Percentiles rank a stretch among this genome's conserved stretches.
phyloP scores from a whole-genome alignment of 805 yeast genomes.

The Nakazawaea ambrosiae region DNA sequence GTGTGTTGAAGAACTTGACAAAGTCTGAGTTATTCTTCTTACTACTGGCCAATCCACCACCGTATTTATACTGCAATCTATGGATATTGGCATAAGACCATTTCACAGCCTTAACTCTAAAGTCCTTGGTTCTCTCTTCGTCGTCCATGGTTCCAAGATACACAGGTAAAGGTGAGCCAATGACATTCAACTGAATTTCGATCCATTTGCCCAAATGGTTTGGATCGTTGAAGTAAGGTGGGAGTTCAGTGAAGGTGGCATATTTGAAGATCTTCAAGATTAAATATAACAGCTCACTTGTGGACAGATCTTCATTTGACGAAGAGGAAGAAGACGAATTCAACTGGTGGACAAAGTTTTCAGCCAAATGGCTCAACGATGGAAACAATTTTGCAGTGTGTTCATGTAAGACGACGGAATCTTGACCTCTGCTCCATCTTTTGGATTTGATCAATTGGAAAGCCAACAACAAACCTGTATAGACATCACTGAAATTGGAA shows the following conservation, averaged over 20 bases:
- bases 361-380: constrained; percentile 51
- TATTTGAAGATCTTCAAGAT: constrained; percentile 74
- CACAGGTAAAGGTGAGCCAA: constrained; percentile 45
- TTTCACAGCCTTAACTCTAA: constrained; percentile 64
- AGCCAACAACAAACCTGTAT: constrained; percentile 66
- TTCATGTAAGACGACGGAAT: constrained; percentile 44
- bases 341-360: constrained; percentile 22
- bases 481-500: constrained; percentile 34
- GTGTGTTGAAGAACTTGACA: constrained; percentile 34
- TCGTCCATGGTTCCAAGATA: constrained; percentile 37
- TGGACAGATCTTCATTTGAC: constrained; percentile 21
- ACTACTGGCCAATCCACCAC: constrained; percentile 26
- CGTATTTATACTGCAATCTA: constrained; percentile 62
- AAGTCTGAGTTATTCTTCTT: constrained; percentile 6
- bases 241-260: constrained; percentile 66
- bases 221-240: constrained; percentile 46
- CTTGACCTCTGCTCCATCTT: constrained; percentile 58
- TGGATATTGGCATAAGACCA: constrained; percentile 80
- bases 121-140: constrained; percentile 38
- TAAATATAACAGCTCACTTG: constrained; percentile 63
- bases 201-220: constrained; percentile 57
- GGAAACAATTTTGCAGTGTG: constrained; percentile 58
- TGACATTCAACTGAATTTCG: constrained; percentile 56
- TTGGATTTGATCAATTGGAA: constrained; percentile 63
- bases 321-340: constrained; percentile 13